A percentile compares a stretch with the other conserved stretches of the same genome.
Conservation (phyloP, 2,329 filamentous ascomycete species). For the Arachnopeziza araneosa region DNA sequence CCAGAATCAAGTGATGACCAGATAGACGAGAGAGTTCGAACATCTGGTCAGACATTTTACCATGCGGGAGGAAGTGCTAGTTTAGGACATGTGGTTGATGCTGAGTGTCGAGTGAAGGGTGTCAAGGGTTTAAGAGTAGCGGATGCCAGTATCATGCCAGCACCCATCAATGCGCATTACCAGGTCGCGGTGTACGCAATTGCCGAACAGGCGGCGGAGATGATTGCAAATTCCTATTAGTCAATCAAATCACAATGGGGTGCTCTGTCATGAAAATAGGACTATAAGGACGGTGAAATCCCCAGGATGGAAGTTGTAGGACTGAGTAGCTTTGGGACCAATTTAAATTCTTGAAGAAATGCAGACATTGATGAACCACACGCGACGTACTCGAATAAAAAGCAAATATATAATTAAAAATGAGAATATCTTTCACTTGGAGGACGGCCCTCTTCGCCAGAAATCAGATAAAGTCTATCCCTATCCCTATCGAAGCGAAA, state of each 20-base stretch:
- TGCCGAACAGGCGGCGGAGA: slow-evolving; percentile 8
- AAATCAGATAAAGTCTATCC: too few relatives aligned
- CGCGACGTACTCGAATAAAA: too few relatives aligned
- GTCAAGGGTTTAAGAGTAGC: slow-evolving; percentile 8
- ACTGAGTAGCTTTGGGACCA: too few relatives aligned
- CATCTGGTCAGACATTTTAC: not conserved
- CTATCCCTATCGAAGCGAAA: too few relatives aligned
- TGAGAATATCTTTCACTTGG: too few relatives aligned
- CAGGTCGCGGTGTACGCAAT: slow-evolving; percentile 11
- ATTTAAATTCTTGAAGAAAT: too few relatives aligned
- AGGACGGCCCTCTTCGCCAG: too few relatives aligned
- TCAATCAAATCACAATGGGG: not conserved
- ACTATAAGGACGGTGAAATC: too few relatives aligned
- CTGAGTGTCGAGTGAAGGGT: slow-evolving; percentile 10
- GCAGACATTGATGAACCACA: too few relatives aligned
- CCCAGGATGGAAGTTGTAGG: too few relatives aligned
- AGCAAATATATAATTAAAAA: too few relatives aligned
- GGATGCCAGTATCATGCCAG: slow-evolving; percentile 2
- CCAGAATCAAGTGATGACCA: not conserved
- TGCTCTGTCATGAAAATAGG: too few relatives aligned
- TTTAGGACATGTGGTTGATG: slow-evolving; percentile 6
- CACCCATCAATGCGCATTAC: slow-evolving; percentile 7
- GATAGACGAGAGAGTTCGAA: not conserved
- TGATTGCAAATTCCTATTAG: not conserved
- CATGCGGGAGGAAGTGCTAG: not conserved